Evolutionary conservation across 2,329 filamentous ascomycete species (phyloP).

Genomic region (Madurella fahalii): DNA sequence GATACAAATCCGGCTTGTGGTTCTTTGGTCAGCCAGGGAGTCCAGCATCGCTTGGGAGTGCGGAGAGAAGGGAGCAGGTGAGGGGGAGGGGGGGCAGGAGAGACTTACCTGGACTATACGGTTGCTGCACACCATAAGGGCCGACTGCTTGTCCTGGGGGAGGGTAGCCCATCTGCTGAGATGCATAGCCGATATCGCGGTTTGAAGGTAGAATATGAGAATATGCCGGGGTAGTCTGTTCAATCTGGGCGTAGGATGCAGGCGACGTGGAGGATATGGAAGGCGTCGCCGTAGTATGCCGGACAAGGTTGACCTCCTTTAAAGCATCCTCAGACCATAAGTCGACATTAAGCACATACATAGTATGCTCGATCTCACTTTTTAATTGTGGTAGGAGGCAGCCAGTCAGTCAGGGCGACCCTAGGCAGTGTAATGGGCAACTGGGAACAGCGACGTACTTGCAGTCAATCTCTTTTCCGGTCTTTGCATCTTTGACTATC

Average conservation of each 20-base stretch:
- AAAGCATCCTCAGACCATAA: conserved; percentile 63
- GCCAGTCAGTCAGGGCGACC: conserved; percentile 5
- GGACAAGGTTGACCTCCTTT: conserved; percentile 63
- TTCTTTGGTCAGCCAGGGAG: not conserved
- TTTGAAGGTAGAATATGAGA: conserved; percentile 37
- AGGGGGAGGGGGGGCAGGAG: not conserved
- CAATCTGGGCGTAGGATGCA: conserved; percentile 65
- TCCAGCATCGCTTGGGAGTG: not conserved
- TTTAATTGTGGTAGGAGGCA: conserved; percentile 7
- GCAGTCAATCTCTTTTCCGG: conserved; percentile 77
- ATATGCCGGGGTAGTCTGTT: conserved; percentile 33
- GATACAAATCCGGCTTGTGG: conserved; percentile 20
- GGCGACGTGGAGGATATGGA: conserved; percentile 79
- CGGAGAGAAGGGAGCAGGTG: conserved; percentile 1
- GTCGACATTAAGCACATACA: conserved; percentile 61
- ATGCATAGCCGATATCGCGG: conserved; percentile 33
- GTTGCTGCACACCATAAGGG: conserved; percentile 27
- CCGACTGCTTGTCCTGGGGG: conserved; percentile 20
- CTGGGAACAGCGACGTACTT: conserved; percentile 53
- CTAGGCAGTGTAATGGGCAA: not conserved
- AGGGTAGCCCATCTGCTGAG: conserved; percentile 25
- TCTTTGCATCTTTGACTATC: conserved; percentile 68
- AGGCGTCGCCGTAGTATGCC: conserved; percentile 61
- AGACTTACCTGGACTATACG: conserved; percentile 23
- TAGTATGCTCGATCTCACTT: conserved; percentile 55